Percentiles rank a stretch among this genome's conserved stretches.
Conservation (phyloP, 2,329 filamentous ascomycete genomes). For the Tolypocladium endophyticum region DNA sequence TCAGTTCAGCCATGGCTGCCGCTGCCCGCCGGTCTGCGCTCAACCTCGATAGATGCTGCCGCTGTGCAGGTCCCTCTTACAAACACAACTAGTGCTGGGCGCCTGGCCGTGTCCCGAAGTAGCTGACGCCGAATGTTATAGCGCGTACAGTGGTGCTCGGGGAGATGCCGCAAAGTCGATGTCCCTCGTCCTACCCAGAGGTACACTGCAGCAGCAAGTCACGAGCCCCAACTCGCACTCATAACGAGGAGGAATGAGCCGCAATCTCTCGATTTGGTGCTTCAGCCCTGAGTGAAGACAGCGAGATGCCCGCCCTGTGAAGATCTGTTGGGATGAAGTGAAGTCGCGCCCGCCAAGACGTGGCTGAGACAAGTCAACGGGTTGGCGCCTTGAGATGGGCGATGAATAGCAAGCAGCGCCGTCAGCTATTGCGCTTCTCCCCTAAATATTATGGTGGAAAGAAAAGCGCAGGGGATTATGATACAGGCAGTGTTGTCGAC, state of each 20-base stretch:
- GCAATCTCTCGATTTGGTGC: background rate
- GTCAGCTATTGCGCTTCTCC: background rate
- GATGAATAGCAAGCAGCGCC: background rate
- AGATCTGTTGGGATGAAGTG: background rate
- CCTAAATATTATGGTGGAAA: background rate
- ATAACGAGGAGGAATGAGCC: background rate
- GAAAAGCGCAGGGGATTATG: background rate
- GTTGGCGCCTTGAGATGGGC: background rate
- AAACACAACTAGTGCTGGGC: background rate
- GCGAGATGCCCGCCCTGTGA: background rate
- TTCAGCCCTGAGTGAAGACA: background rate
- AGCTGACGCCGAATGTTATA: background rate
- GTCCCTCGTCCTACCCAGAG: background rate
- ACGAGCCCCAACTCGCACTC: background rate
- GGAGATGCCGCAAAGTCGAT: background rate
- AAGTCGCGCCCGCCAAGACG: background rate
- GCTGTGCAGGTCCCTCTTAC: background rate
- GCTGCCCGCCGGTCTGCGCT: background rate
- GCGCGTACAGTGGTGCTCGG: background rate
- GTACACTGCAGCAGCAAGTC: background rate
- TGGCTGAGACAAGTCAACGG: background rate
- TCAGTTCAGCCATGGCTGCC: constrained; percentile 19
- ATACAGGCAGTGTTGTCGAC: background rate
- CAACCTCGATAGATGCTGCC: background rate
- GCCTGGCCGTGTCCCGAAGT: background rate